Evolutionary conservation across 2,329 filamentous ascomycete genomes (phyloP), one percentile per base, ranked within the genome.

Genomic region (Calonectria pteridis): DNA sequence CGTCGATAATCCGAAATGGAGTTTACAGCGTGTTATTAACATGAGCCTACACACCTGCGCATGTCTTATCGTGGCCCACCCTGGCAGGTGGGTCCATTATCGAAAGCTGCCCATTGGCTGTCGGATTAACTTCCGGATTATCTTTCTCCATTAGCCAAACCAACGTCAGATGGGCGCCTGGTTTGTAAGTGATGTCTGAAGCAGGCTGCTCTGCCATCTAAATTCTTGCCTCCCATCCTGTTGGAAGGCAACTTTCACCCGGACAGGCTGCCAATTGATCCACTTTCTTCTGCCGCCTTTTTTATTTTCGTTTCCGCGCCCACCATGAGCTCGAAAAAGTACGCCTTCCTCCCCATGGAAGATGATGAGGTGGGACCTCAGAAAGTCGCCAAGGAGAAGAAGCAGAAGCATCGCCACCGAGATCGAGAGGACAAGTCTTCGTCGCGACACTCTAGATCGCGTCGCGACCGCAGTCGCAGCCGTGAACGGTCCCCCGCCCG

Each of bases 301-400:
- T 37, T 20, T 31, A 31, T 28, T 1, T 26, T 7, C 9, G n/a
- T 23, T 14, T 20, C 7, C 9, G 3, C n/a, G 65, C 33, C 55
- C 71, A 75, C 23, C 64, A 89, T 89, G 88, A 87, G 86, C 74
- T 86, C 86, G 59, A 93, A 93, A 83, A 91, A 89, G 79, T 94
- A 93, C 82, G 91, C 92, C 10, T 90, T 94, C 77, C 84, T 94
- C 75, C 89, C 92, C 10, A 94, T 94, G 92, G 91, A 91, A 73
- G 91, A 91, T 14, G 89, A 89, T 40, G 91, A 91, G 75, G 86
- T 91, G n/a, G 88, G 88, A 1, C 88, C 88, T 29, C 87, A 89
- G 65, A 88, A 88, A 72, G 89, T 88, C 70, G 84, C 88, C 66
- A 87, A 86, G 76, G 86, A 89, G 73, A 88, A 86, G 82, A 88